Base-by-base conservation (phyloP, 2,329 filamentous ascomycete species). In the Dactylonectria macrodidyma region DNA sequence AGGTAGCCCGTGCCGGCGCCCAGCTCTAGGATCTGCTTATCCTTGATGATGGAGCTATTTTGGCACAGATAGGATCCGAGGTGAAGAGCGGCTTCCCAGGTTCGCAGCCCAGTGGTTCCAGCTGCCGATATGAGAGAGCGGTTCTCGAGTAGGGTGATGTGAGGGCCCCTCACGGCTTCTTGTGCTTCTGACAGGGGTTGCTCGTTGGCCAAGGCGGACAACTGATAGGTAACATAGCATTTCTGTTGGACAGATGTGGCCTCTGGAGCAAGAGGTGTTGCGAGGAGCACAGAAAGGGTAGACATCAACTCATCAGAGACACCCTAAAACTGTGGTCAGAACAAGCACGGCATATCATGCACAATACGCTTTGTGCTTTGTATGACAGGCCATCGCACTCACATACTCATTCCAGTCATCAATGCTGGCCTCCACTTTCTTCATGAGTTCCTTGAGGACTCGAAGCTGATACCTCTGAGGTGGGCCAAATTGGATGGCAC, bases 381-480 rank as follows among this genome's bases (percentile, higher is more conserved):
- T 9, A 14, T 24, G 44, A 34, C 5, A 30, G 3, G 8, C 30
- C 7, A 14, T 12, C 10, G 19, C 57, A 84, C 93, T 85, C 92
- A 97, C 95, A 91, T 97, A 90, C 86, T 93, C 87, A 74, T 97
- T 93, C 81, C 94, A 95, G 79, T 97, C 90, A 65, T 89, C 86
- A 55, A 97, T 94, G 38, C 92, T 89, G 34, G 86, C 83, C 79
- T 97, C 94, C 59, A 97, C 90, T 64, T 85, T 88, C 8, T 85
- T 81, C 12, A 94, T 83, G 38, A 98, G 85, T 69, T 89, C 84
- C 78, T 97, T 97, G 59, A 98, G 81, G 1, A 94, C 88, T 66
- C 90, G 88, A 16, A 92, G 81, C 72, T 91, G 90, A 77, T 97
- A 97, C 59, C 91, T 84, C 22, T 85, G 83, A 8, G 93, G 92